Conservation (phyloP, 106 monocot species). For the Dendrobium officinale region DNA sequence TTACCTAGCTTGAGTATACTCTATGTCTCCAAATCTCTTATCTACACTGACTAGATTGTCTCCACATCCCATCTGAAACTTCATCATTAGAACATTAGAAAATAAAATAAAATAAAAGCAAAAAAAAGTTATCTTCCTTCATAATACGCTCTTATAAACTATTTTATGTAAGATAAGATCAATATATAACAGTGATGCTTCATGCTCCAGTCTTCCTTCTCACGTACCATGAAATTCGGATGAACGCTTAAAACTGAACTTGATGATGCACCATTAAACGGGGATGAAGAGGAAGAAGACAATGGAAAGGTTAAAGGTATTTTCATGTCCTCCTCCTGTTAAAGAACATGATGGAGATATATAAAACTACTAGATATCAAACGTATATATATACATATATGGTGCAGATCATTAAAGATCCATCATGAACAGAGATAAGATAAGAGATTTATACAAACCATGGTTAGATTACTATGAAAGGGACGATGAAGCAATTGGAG, state of each 20-base stretch:
- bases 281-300: constrained; percentile 19
- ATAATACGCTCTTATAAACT: neutral
- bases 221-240: constrained; percentile 26
- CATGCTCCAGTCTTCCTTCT: no score
- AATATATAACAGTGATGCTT: neutral
- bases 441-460: constrained; percentile 13
- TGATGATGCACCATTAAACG: constrained; percentile 10
- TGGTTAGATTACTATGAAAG: constrained; percentile 9
- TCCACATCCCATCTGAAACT: constrained; percentile 21
- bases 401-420: no score
- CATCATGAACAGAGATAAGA: no score
- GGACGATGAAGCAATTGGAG: constrained; percentile 13
- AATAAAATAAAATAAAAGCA: no score
- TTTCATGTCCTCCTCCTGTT: constrained; percentile 28
- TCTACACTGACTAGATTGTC: constrained; percentile 2
- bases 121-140: no score
- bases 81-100: neutral
- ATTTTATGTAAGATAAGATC: neutral
- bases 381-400: no score
- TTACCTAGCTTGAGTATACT: neutral
- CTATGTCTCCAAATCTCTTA: neutral
- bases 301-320: constrained; percentile 10
- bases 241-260: constrained; percentile 18
- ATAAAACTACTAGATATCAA: neutral
- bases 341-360: neutral